Evolutionary conservation across 768 basidiomycete species (phyloP).

Genomic region (Termitomyces titanicus): DNA sequence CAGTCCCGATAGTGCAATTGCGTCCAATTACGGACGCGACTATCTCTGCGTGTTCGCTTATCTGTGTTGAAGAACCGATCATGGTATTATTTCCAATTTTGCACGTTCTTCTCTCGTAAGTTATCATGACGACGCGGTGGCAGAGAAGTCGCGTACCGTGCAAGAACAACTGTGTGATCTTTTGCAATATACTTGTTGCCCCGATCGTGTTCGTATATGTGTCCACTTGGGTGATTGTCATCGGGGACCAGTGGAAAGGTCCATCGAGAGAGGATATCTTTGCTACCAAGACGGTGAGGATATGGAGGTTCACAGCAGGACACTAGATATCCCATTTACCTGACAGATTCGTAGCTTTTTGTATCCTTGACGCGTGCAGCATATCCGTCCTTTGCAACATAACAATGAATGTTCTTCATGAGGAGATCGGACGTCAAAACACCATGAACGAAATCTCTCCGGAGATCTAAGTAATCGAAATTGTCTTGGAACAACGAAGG

Average conservation of each 20-base stretch:
- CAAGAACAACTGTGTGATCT: conserved; percentile 71
- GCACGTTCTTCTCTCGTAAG: conserved; percentile 53
- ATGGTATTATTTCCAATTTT: conserved; percentile 79
- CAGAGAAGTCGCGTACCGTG: conserved; percentile 53
- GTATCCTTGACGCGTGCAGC: conserved; percentile 93
- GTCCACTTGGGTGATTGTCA: conserved; percentile 82
- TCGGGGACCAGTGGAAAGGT: conserved; percentile 96
- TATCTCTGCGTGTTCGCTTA: conserved; percentile 66
- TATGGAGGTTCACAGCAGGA: not conserved
- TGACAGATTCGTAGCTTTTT: conserved; percentile 85
- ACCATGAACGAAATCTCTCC: conserved; percentile 91
- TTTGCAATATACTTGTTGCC: conserved; percentile 89
- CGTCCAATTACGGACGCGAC: conserved; percentile 75
- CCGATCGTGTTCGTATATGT: conserved; percentile 79
- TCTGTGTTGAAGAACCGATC: conserved; percentile 73
- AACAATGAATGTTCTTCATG: conserved; percentile 92
- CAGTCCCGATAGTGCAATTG: conserved; percentile 68
- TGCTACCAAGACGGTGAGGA: conserved; percentile 43
- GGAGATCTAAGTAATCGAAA: conserved; percentile 93
- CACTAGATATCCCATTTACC: conserved; percentile 39
- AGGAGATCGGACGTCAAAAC: conserved; percentile 91
- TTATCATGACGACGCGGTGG: not conserved
- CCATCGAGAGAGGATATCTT: conserved; percentile 91
- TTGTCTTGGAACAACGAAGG: conserved; percentile 98
- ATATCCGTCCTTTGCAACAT: conserved; percentile 85